Percentiles rank a stretch among this genome's conserved stretches.
Conservation (phyloP, 2,329 filamentous ascomycete species). For the Beauveria medogensis region DNA sequence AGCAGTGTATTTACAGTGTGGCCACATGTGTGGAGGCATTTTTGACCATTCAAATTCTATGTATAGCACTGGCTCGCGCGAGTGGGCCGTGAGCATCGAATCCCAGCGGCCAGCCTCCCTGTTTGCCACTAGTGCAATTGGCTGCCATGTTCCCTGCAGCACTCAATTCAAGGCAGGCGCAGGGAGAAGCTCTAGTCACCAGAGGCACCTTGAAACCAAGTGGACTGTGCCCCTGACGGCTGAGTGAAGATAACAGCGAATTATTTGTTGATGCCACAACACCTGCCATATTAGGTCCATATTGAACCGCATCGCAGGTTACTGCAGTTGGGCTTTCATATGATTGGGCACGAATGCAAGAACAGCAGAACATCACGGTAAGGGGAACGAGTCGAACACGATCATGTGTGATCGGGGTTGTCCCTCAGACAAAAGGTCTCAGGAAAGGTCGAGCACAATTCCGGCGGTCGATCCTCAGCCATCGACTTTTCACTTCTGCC, state of each 20-base stretch:
- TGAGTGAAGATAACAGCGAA: background rate
- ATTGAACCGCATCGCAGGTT: background rate
- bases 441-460: background rate
- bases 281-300: background rate
- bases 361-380: too few relatives aligned
- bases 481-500: background rate
- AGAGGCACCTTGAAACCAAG: background rate
- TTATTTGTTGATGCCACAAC: background rate
- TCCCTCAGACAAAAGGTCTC: too few relatives aligned
- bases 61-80: constrained; percentile 1
- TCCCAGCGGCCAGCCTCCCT: background rate
- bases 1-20: too few relatives aligned
- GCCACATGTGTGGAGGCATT: background rate
- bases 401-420: too few relatives aligned
- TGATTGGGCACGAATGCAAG: too few relatives aligned
- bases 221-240: background rate
- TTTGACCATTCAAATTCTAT: constrained; percentile 3
- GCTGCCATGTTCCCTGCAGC: background rate
- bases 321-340: too few relatives aligned
- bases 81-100: background rate
- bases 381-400: too few relatives aligned
- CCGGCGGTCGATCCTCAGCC: background rate
- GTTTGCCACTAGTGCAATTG: background rate
- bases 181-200: background rate
- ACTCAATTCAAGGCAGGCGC: constrained; percentile 6